Evolutionary conservation across 23 red algal genomes (phyloP), one percentile per base, ranked within the genome.

Genomic region (Agarophyton chilense): DNA sequence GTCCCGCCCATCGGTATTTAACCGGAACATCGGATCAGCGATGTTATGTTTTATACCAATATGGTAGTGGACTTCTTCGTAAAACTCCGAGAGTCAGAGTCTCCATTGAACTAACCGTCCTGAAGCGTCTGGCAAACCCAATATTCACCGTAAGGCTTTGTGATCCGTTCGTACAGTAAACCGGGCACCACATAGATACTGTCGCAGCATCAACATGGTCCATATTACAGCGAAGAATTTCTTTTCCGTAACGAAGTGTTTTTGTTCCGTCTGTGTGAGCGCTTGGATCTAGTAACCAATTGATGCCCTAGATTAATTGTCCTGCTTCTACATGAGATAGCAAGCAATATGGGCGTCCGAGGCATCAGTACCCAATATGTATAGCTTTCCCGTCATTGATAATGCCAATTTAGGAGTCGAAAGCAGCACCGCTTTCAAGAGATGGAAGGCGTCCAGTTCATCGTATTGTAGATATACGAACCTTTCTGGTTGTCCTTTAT

Each of bases 131-230:
- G 66, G 28, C 8, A 58, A 29, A 17, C 61, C 61, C 13, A 79
- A 31, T 17, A 90, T 90, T 44, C 86, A 90, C 46, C 54, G 18
- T 35, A 90, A 53, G 31, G 72, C 19, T 17, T 75, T 22, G 17
- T 90, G 72, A 56, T 90, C 51, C 29, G 86, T 77, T 21, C 72
- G 46, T 45, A 90, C 12, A 2, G 72, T 90, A 41, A 90, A 90
- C 8, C 21, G 8, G 17, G 19, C 38, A n/a, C 71, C 49, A 52
- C 64, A 75, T 0, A 89, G 68, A 68, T 62, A 77, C 3, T 42
- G 84, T 0, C 67, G 38, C 31, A 78, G 42, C 46, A 64, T 65
- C 14, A 56, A 31, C 49, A 79, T 77, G 43, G 47, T 68, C 86
- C 86, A 90, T 21, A 90, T 29, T 21, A 90, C 56, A 10, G 72